Evolutionary conservation across 352 stramenopile species (phyloP).

Genomic region (Saprolegnia diclina): DNA sequence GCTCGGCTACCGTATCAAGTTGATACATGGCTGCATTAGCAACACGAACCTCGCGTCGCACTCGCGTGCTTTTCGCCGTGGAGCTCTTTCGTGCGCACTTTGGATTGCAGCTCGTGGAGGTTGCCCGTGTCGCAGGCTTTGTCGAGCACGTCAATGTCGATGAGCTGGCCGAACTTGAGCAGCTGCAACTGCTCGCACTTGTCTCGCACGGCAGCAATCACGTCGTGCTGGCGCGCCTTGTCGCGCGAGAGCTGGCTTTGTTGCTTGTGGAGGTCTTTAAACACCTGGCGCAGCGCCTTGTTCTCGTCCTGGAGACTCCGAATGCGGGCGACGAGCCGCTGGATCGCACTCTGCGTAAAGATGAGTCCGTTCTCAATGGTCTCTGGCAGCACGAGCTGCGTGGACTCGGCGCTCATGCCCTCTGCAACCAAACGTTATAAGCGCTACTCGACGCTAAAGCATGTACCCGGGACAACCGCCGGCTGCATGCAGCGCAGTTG

Average conservation of each 20-base stretch:
- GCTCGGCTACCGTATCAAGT: conserved; percentile 36
- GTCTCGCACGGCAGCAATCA: conserved; percentile 51
- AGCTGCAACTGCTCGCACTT: conserved; percentile 75
- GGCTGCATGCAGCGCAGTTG: conserved; percentile 66
- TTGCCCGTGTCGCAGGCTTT: conserved; percentile 69
- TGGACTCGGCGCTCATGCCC: background rate
- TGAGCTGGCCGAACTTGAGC: conserved; percentile 73
- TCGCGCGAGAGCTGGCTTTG: conserved; percentile 75
- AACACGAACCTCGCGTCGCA: conserved; percentile 3
- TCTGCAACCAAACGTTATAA: background rate
- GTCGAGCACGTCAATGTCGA: conserved; percentile 87
- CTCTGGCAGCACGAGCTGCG: conserved; percentile 35
- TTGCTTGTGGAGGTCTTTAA: conserved; percentile 85
- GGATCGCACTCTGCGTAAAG: conserved; percentile 59
- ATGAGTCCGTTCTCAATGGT: conserved; percentile 55
- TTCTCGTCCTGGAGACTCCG: conserved; percentile 79
- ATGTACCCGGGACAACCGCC: conserved; percentile 20
- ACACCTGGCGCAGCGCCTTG: conserved; percentile 76
- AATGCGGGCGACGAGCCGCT: conserved; percentile 63
- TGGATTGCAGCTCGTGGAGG: conserved; percentile 59
- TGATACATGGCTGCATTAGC: background rate
- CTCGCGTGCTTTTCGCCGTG: conserved; percentile 47
- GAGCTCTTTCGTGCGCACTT: conserved; percentile 68
- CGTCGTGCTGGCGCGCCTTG: conserved; percentile 64
- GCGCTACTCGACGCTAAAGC: background rate